Evolutionary conservation across 352 stramenopile species (phyloP).

Genomic region (Pythium guiyangense): DNA sequence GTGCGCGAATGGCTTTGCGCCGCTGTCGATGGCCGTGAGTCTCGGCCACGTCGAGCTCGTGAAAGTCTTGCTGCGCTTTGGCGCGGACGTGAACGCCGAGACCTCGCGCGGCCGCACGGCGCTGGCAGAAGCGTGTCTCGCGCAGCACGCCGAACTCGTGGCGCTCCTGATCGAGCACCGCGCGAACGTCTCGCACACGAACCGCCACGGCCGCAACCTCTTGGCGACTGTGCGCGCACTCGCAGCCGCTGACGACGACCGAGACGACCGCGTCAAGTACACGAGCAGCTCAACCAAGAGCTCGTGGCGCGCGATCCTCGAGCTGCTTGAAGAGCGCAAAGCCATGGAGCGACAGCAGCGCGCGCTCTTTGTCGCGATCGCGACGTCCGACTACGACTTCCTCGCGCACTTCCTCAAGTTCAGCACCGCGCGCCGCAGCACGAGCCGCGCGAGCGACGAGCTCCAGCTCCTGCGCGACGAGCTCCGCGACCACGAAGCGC

Average conservation of each 20-base stretch:
- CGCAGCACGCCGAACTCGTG: constrained; percentile 41
- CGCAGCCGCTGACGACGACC: constrained; percentile 5
- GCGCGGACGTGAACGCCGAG: constrained; percentile 69
- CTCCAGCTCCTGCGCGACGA: constrained; percentile 17
- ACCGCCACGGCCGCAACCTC: constrained; percentile 50
- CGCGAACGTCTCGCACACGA: constrained; percentile 54
- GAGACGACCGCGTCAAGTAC: background rate
- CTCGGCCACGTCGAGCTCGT: constrained; percentile 40
- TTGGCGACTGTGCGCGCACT: constrained; percentile 37
- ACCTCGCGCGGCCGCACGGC: constrained; percentile 59
- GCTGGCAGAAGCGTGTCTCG: constrained; percentile 54
- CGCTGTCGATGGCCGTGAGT: constrained; percentile 43
- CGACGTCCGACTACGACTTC: constrained; percentile 62
- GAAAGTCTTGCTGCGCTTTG: constrained; percentile 54
- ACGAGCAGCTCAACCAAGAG: background rate
- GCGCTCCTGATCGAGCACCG: constrained; percentile 55
- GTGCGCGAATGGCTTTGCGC: constrained; percentile 64
- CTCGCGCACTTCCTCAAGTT: constrained; percentile 39
- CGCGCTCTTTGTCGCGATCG: constrained; percentile 60
- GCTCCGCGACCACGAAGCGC: constrained; percentile 16
- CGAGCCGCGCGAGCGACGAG: constrained; percentile 5
- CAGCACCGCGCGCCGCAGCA: constrained; percentile 1
- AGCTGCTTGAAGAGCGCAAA: constrained; percentile 36
- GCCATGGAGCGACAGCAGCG: constrained; percentile 47
- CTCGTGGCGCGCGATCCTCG: constrained; percentile 27